Base-by-base conservation (phyloP, 176 grass and related monocot genomes). In the Tillandsia fasciculata region DNA sequence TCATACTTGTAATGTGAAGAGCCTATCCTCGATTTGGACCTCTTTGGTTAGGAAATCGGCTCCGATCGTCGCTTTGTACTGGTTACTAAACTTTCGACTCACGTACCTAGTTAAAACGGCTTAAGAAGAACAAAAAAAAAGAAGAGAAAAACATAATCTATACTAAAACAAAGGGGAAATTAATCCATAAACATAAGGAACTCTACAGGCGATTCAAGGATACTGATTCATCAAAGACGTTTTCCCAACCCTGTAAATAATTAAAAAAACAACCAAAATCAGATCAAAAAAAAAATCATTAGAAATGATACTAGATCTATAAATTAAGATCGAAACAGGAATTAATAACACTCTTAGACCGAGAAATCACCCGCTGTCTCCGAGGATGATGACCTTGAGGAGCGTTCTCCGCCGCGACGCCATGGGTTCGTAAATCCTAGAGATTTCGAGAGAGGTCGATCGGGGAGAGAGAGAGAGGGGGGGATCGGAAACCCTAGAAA, bases 221-320 rank as follows among this genome's bases (percentile, higher is more conserved):
- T 97, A 97, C 89, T 92, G 94, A 78, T 97, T 92, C 89, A 97
- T 97, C 79, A 97, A 52, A 53, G 89, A 97, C 42, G 94, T 97
- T 79, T 97, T 97, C 79, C 94, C 94, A 64, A 90, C 89, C 84
- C 94, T 97, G 72, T 51, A 11, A 68, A 78, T 77, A 72, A 22
- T 64, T 75, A 49, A 53, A 76, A 76, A 69, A 71, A 12, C 56
- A 63, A 33, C 8, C 15, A 14, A 70, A 52, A 52, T 65, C 47
- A 75, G 51, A 17, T 17, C 53, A 8, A 12, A 57, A 57, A 3
- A 54, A 13, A 54, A 56, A 9, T 59, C 48, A 83, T 26, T 72
- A 80, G 2, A 74, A 1, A 74, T 27, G 51, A 26, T 23, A 14
- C 0, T 11, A 74, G 9, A 20, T 50, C 24, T 56, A 24, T 65